Conservation (phyloP, 148 eudicot species). For the Camellia japonica region DNA sequence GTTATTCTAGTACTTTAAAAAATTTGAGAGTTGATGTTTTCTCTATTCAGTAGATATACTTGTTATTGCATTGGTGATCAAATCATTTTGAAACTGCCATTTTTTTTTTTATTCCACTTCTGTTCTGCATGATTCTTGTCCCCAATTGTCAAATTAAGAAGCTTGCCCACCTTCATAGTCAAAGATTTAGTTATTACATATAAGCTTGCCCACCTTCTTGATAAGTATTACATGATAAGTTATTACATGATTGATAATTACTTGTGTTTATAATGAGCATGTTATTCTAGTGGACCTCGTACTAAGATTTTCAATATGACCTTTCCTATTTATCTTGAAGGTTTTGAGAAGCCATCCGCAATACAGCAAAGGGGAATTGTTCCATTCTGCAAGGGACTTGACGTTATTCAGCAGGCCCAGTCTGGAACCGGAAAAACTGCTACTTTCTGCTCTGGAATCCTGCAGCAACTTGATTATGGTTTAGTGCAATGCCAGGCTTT, state of each 20-base stretch:
- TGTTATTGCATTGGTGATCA: background rate
- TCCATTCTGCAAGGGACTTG: constrained; percentile 41
- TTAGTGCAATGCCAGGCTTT: constrained; percentile 34
- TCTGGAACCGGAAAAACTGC: constrained; percentile 45
- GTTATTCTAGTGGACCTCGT: background rate
- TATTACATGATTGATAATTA: background rate
- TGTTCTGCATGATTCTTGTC: background rate
- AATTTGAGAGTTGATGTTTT: background rate
- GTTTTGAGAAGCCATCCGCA: constrained; percentile 44
- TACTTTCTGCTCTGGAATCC: constrained; percentile 37
- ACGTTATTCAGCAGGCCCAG: constrained; percentile 41
- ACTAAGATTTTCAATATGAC: background rate
- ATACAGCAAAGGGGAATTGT: constrained; percentile 45
- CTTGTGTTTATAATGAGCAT: background rate
- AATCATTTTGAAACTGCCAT: background rate
- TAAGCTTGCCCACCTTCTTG: background rate
- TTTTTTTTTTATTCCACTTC: background rate
- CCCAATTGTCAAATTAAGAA: too few species aligned
- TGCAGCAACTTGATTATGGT: constrained; percentile 39
- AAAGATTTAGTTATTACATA: too few species aligned
- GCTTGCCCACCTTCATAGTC: background rate
- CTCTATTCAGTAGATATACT: background rate
- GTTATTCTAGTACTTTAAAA: background rate
- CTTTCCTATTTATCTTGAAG: constrained; percentile 12
- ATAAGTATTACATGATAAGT: background rate